Percentiles rank a stretch among this genome's conserved stretches.
phyloP scores from a whole-genome alignment of 2,329 filamentous ascomycete genomes.

The Colletotrichum sp. region DNA sequence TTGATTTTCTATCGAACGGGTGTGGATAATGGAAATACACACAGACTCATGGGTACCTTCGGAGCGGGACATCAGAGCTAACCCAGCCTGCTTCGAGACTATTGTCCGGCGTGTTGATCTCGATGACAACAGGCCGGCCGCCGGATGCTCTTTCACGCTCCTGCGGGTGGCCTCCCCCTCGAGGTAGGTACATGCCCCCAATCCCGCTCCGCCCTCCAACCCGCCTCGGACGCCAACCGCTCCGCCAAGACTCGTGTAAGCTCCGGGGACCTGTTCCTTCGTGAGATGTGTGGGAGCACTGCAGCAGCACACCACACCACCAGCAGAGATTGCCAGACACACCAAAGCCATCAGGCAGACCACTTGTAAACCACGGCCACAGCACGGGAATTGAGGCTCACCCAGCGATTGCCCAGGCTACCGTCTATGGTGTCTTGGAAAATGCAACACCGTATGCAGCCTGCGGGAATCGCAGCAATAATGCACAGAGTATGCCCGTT shows the following conservation, averaged over 20 bases:
- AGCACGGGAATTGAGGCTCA: background rate
- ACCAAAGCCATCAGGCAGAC: background rate
- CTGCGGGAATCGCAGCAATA: background rate
- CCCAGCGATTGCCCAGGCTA: background rate
- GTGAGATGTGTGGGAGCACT: background rate
- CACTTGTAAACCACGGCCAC: background rate
- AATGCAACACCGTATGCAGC: background rate
- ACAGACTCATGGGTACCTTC: background rate
- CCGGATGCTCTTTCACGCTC: too few species aligned
- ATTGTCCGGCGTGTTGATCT: background rate
- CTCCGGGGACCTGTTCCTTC: background rate
- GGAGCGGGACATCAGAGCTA: background rate
- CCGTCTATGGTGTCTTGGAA: background rate
- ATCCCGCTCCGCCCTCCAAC: slow-evolving; percentile 13
- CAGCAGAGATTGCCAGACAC: background rate
- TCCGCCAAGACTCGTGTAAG: slow-evolving; percentile 13
- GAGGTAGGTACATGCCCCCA: background rate
- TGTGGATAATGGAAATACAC: background rate
- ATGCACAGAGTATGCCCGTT: background rate
- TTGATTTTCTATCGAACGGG: background rate
- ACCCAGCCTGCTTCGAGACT: background rate
- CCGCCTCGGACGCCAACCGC: background rate
- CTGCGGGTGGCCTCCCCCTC: background rate
- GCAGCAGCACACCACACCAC: background rate
- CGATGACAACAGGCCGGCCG: slow-evolving; percentile 6